Base-by-base conservation (phyloP, 176 grass and related monocot species). In the Stipa capillata region DNA sequence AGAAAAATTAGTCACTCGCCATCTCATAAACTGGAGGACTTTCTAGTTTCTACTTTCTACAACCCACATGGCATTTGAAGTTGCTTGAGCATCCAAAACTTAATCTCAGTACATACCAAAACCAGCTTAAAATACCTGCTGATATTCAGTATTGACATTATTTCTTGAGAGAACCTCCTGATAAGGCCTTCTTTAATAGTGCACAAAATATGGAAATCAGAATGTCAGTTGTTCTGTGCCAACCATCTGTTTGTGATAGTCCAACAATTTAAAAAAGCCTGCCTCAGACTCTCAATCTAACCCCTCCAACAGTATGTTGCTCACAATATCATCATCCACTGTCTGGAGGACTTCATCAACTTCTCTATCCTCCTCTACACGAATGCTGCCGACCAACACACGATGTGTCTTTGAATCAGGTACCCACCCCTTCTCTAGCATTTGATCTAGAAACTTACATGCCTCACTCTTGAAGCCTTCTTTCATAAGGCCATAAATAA, bases 391-490 rank as follows among this genome's bases (percentile, higher is more conserved):
- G 5, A 89, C 70, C 65, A 92, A 81, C 49, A 86, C 32, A 40
- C 57, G 28, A 84, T 92, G 90, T 69, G 90, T 89, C 55, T 56
- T 63, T 34, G 86, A 78, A 81, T 92, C 86, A 77, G 90, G 90
- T 32, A 92, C 86, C 83, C 86, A 89, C 8, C 90, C 83, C 40
- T 84, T 92, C 32, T 92, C 90, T 32, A 92, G 65, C 83, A 89
- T 92, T 76, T 76, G 84, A 78, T 92, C 90, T 25, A 92, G 67
- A 77, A 92, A 92, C 49, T 84, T 92, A 33, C 73, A 69, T 23
- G 89, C 85, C 59, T 82, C 89, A 34, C 39, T 51, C 67, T 88
- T 85, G 57, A 73, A 76, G 27, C 89, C 89, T 84, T 88, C 89
- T 85, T 91, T 88, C 50, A 88, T 58, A 66, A 92, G 86, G 12